Evolutionary conservation across 2,329 filamentous ascomycete species (phyloP).

Genomic region (Myriosclerotinia duriaeana): DNA sequence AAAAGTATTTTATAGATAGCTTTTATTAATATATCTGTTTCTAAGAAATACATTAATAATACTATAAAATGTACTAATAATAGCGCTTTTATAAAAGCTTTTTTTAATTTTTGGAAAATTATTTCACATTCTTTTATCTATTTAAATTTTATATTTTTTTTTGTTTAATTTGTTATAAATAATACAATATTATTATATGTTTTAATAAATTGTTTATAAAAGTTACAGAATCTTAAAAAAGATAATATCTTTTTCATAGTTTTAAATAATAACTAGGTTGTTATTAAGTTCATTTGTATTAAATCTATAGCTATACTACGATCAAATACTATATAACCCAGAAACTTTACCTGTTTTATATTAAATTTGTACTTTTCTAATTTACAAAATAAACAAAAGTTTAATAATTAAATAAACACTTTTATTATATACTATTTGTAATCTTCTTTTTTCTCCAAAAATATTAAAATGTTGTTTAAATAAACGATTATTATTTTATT

Average conservation of each 20-base stretch:
- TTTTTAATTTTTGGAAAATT: background rate
- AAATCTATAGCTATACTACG: background rate
- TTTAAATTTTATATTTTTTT: background rate
- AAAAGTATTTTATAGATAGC: background rate
- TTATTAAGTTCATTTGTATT: background rate
- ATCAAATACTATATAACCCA: background rate
- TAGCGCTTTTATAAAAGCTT: background rate
- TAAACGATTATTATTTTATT: no score
- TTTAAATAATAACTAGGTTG: background rate
- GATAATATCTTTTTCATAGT: background rate
- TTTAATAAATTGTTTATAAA: background rate
- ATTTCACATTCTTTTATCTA: background rate
- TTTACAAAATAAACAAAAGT: background rate
- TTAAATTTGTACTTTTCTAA: background rate
- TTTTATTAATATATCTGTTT: background rate
- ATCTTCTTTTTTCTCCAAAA: no score
- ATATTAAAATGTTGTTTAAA: no score
- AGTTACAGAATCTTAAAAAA: background rate
- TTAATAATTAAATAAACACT: background rate
- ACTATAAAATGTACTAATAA: background rate
- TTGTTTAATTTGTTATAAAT: background rate
- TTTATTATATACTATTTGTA: no score
- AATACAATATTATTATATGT: background rate
- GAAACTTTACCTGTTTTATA: background rate
- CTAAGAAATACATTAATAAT: background rate